A percentile compares a stretch with the other conserved stretches of the same genome.
Conservation (phyloP, 139 green algal genomes). For the Coelastrella sp. region DNA sequence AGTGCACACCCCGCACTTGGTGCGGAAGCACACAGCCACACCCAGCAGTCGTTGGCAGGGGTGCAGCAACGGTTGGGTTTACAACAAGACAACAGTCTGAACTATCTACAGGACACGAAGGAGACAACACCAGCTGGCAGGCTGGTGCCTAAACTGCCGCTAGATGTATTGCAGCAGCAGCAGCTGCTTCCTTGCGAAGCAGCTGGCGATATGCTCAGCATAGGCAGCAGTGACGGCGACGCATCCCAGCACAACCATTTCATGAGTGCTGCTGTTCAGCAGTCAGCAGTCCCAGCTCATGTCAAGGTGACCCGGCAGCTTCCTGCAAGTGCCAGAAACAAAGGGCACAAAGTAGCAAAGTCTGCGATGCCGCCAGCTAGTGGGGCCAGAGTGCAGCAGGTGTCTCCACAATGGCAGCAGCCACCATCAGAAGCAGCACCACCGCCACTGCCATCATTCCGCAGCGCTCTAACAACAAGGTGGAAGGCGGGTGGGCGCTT, state of each 20-base stretch:
- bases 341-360: not conserved
- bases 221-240: not conserved
- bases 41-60: not conserved
- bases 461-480: constrained; percentile 5
- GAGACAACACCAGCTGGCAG: constrained; percentile 18
- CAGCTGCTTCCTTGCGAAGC: not conserved
- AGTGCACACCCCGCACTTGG: no score
- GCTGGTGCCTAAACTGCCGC: not conserved
- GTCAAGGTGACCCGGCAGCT: not conserved
- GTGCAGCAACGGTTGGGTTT: no score
- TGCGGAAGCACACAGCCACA: not conserved
- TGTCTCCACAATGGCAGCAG: no score
- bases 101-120: no score
- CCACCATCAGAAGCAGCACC: no score
- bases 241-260: not conserved
- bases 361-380: no score
- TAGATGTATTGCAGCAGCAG: not conserved
- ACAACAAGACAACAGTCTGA: no score
- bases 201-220: not conserved
- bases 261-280: not conserved
- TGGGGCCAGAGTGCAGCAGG: no score
- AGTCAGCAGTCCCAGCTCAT: not conserved
- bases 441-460: not conserved
- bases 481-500: no score
- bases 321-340: not conserved